phyloP scores from a whole-genome alignment of 768 basidiomycete genomes.

The Pleurotus citrinopileatus region DNA sequence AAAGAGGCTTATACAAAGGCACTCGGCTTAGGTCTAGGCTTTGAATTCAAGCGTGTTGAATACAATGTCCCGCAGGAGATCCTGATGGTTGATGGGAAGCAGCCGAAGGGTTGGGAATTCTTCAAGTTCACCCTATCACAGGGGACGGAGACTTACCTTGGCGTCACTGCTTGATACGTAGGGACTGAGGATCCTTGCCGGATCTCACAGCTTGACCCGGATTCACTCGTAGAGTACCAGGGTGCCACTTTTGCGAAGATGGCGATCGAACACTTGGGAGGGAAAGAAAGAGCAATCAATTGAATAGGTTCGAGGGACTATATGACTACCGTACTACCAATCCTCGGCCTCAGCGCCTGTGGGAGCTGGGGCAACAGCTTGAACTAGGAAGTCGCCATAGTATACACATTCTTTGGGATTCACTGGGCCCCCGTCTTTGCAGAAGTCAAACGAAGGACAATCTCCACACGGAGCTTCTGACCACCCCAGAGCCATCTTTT shows the following conservation, averaged over 20 bases:
- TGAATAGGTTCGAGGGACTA: too few relatives aligned
- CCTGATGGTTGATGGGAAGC: slow-evolving; percentile 57
- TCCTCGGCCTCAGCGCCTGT: not conserved
- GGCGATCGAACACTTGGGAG: slow-evolving; percentile 41
- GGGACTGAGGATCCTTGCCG: slow-evolving; percentile 39
- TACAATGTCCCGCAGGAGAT: slow-evolving; percentile 52
- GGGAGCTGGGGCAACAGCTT: not conserved
- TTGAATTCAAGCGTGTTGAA: slow-evolving; percentile 76
- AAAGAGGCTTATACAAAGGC: slow-evolving; percentile 94
- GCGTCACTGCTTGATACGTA: slow-evolving; percentile 60
- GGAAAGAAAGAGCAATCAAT: slow-evolving; percentile 8
- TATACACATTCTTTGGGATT: slow-evolving; percentile 78
- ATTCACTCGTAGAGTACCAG: slow-evolving; percentile 42
- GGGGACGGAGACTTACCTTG: slow-evolving; percentile 55
- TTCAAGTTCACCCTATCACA: slow-evolving; percentile 53
- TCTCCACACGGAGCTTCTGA: slow-evolving; percentile 84
- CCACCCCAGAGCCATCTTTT: slow-evolving; percentile 60
- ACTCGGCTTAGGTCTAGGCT: slow-evolving; percentile 77
- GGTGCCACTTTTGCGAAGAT: slow-evolving; percentile 47
- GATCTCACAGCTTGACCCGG: slow-evolving; percentile 27
- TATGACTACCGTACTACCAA: too few relatives aligned
- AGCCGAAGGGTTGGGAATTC: slow-evolving; percentile 66
- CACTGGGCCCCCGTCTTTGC: slow-evolving; percentile 71
- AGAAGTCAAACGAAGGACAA: slow-evolving; percentile 92
- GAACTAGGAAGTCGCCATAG: slow-evolving; percentile 35